A percentile compares a stretch with the other conserved stretches of the same genome.
Conservation (phyloP, 257 asterid species). For the Fraxinus americana region DNA sequence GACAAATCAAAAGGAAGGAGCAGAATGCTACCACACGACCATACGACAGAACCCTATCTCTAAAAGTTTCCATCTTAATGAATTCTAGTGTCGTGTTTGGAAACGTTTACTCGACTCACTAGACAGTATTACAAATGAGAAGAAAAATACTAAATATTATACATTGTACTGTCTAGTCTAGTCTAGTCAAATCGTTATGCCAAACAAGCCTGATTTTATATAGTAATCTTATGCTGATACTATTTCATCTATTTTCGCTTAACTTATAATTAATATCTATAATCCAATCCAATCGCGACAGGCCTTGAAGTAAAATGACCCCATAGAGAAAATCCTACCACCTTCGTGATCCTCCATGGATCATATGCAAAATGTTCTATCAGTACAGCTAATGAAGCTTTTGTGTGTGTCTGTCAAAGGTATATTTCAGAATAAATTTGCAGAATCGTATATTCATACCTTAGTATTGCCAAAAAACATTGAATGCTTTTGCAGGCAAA, state of each 20-base stretch:
- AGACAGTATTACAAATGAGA: neutral
- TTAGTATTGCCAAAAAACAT: constrained; percentile 52
- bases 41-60: constrained; percentile 65
- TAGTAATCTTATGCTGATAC: no score
- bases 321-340: neutral
- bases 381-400: constrained; percentile 27
- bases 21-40: constrained; percentile 89
- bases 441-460: constrained; percentile 15
- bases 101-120: neutral
- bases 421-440: constrained; percentile 21
- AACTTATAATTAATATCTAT: neutral
- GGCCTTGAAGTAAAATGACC: neutral
- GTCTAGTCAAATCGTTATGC: neutral
- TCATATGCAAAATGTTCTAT: neutral
- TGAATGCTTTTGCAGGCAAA: constrained; percentile 46
- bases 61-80: constrained; percentile 23
- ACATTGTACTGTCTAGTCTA: neutral
- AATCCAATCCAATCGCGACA: neutral
- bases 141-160: neutral
- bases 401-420: constrained; percentile 14
- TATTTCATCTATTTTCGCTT: no score
- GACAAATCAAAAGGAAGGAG: constrained; percentile 61
- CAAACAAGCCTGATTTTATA: no score
- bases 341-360: neutral
- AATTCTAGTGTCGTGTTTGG: neutral